These are phyloP conservation scores for Psilocybe subaeruginosa DNA, from an alignment of 768 basidiomycete genomes.

Conservation along the genomic window DNA sequence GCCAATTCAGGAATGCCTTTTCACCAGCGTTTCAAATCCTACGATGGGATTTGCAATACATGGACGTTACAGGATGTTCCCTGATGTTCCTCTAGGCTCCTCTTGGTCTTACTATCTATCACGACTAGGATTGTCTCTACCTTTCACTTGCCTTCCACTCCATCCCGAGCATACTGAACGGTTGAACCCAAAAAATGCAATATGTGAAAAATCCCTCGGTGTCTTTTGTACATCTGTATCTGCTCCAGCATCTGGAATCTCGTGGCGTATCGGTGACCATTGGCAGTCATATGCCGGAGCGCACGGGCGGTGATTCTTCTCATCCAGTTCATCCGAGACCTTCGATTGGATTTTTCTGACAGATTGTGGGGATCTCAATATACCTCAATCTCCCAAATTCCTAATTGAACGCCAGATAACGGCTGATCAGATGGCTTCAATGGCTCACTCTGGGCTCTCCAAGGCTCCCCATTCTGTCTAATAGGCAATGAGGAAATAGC, in stretches of 20 bases:
- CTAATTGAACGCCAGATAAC: not conserved
- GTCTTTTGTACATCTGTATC: not conserved
- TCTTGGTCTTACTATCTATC: no score
- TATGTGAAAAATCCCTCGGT: not conserved
- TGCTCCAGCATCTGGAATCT: not conserved
- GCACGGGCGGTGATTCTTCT: not conserved
- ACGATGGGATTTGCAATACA: no score
- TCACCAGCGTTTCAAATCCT: no score
- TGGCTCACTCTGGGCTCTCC: not conserved
- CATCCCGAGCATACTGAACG: not conserved
- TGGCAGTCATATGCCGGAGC: not conserved
- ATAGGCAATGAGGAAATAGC: not conserved
- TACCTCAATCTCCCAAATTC: not conserved
- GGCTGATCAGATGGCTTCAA: not conserved
- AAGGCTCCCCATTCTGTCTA: not conserved
- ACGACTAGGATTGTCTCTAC: no score
- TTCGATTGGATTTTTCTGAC: conserved; percentile 22
- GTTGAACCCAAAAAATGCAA: not conserved
- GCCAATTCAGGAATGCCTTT: no score
- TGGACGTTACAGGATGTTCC: no score
- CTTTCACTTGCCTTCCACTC: not conserved
- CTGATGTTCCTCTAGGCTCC: no score
- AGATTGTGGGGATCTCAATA: not conserved
- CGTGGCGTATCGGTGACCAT: conserved; percentile 2
- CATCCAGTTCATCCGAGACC: not conserved